Evolutionary conservation across 2,329 filamentous ascomycete species (phyloP), one percentile per base, ranked within the genome.

Genomic region (Fusarium veterinarium): DNA sequence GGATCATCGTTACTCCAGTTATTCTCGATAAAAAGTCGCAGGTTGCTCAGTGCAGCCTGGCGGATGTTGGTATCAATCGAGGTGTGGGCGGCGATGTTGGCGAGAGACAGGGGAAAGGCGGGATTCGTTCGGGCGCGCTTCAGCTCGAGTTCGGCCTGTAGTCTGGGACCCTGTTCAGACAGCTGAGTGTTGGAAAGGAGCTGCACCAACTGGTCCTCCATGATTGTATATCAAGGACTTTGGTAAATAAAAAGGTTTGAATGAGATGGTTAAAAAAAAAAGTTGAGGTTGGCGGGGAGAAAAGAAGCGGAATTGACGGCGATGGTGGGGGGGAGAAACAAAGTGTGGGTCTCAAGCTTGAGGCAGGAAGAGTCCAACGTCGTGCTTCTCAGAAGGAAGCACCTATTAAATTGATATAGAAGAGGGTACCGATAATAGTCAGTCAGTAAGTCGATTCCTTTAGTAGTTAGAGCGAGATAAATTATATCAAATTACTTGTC

Each of bases 131-230:
- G 91, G 72, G 93, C 90, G 73, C 89, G 90, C 80, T 91, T 90
- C 57, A 98, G 89, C 78, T 94, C 93, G 79, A 92, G 87, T 84
- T 99, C 96, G 76, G 96, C 96, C 81, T 93, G 91, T 81, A 93
- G 95, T 82, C 95, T 92, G 64, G 92, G 91, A 61, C 85, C 91
- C 81, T 95, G 91, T 66, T 91, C 90, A 68, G 93, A 79, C 72
- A 91, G 91, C 85, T 97, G 94, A 55, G 95, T 97, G 83, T 95
- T 94, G 78, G 92, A 90, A 73, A 99, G 91, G 81, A 98, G 89
- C 83, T 92, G 91, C 77, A 96, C 91, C 82, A 99, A 90, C 86
- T 97, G 92, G 84, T 97, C 92, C 89, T 97, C 95, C 95, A 97
- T 97, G 78, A 71, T 79, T 78, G 71, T 64, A 51, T 60, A 53